Base-by-base conservation (phyloP, 2,329 filamentous ascomycete genomes). In the Eurotiales sp. region DNA sequence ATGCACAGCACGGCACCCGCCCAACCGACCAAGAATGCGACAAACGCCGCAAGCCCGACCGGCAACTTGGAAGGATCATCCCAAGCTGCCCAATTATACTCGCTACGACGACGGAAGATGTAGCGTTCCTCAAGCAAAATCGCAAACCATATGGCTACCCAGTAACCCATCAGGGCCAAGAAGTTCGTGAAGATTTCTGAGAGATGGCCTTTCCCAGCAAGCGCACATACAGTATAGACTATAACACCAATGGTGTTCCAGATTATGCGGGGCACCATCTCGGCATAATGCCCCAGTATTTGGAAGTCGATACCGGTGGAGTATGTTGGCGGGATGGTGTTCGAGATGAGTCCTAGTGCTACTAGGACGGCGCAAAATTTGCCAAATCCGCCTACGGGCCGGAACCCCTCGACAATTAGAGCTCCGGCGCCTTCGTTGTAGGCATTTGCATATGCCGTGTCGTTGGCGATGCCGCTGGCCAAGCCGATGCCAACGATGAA, bases 151-250 rank as follows among this genome's bases (percentile, higher is more conserved):
- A 86, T 80, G 12, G 77, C 77, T 14, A 85, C 76, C 83, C 83
- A 87, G 65, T 87, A 87, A 1, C 84, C 85, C 80, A 87, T 87
- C 19, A 87, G 68, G 0, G 83, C 82, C 4, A 87, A 73, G 63
- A 87, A 86, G 62, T 87, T 87, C 10, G 80, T 82, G 62, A 87
- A 86, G 52, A 87, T 85, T 22, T 75, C 75, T 0, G 82, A 78
- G 2, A 88, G 74, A 57, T 83, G 68, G 21, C 77, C 74, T 12
- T 83, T 77, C 0, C 85, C 84, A 1, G 77, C 84, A 14, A 86
- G 72, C 0, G 83, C 84, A 58, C 83, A 85, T 23, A 85, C 77
- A 8, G 81, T 81, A 61, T 82, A 84, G 40, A 87, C 79, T 34
- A 87, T 66, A 0, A 82, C 77, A 2, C 80, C 76, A 3, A 85